phyloP scores from a whole-genome alignment of 2,329 filamentous ascomycete species.

The Botrytis medusae region DNA sequence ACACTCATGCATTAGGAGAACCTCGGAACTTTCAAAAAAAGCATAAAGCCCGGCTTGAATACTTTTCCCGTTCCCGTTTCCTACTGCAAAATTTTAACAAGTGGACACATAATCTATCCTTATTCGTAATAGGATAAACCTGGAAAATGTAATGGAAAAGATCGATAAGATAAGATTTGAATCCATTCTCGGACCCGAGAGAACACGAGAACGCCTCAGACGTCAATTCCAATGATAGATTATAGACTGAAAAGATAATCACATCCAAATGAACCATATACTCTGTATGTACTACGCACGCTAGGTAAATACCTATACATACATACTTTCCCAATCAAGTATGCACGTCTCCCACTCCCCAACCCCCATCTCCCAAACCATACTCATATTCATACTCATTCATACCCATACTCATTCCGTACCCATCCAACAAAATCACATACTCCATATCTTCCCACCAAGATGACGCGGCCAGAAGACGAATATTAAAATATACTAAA shows the following conservation, averaged over 20 bases:
- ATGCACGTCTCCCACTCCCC: background rate
- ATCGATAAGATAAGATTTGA: background rate
- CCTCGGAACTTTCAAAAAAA: background rate
- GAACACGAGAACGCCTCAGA: background rate
- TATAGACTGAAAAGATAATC: accelerated
- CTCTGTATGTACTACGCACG: no score
- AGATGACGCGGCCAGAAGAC: background rate
- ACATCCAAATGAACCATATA: background rate
- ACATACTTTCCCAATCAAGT: background rate
- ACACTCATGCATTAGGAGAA: background rate
- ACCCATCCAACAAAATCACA: background rate
- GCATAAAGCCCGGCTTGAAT: background rate
- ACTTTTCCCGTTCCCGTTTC: no score
- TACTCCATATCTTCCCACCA: background rate
- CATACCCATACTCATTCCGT: background rate
- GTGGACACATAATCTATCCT: background rate
- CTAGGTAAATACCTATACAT: background rate
- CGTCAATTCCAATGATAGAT: background rate
- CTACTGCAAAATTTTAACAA: background rate
- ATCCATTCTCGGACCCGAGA: background rate
- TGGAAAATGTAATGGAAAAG: background rate
- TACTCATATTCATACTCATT: background rate
- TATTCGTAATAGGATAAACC: background rate
- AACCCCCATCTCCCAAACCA: background rate
- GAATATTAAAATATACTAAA: background rate